Evolutionary conservation across 257 asterid genomes (phyloP).

Genomic region (Solanum lignicaule): DNA sequence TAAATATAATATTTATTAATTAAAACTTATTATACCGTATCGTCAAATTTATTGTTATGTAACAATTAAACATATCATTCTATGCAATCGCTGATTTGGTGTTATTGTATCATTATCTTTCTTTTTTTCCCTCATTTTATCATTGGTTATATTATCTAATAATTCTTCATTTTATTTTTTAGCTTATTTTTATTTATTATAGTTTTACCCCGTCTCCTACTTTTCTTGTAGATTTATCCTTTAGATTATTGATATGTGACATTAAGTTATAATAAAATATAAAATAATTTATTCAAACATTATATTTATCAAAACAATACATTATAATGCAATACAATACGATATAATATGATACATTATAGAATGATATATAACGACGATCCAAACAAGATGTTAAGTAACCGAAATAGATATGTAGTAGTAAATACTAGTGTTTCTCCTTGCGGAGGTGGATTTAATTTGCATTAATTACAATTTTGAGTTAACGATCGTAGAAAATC

Average conservation of each 20-base stretch:
- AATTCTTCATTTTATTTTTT: not conserved
- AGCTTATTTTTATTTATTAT: not conserved
- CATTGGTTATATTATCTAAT: not conserved
- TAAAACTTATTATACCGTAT: rapidly evolving
- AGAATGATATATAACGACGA: not conserved
- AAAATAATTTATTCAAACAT: not conserved
- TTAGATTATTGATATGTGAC: not conserved
- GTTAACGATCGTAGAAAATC: not conserved
- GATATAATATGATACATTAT: not conserved
- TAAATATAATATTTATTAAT: not conserved
- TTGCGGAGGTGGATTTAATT: not conserved
- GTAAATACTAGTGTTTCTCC: not conserved
- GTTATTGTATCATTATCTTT: not conserved
- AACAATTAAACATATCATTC: not conserved
- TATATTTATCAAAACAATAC: not conserved
- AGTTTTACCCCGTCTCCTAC: not conserved
- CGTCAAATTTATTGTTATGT: not conserved
- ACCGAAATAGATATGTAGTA: not conserved
- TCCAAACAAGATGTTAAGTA: not conserved
- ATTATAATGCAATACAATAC: not conserved
- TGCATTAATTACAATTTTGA: not conserved
- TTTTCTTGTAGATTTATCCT: not conserved
- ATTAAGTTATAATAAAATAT: not conserved
- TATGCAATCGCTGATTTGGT: not conserved
- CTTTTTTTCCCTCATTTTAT: not conserved